Conservation (phyloP, 768 basidiomycete genomes). For the Fibroporia radiculosa region DNA sequence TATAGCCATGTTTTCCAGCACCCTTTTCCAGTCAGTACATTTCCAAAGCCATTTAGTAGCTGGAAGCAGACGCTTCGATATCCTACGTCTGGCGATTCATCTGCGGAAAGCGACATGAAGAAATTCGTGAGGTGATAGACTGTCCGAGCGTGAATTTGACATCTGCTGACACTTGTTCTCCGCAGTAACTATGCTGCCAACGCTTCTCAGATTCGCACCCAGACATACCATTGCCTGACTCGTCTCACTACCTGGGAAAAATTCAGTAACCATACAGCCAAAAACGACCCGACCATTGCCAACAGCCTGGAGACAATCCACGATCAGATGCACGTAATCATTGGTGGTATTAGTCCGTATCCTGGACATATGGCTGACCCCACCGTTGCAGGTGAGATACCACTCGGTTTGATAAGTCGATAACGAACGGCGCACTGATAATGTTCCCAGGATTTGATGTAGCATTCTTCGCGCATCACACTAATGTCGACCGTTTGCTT, state of each 20-base stretch:
- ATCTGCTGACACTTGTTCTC: too few species aligned
- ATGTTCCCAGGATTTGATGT: slow-evolving; percentile 36
- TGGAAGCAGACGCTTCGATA: slow-evolving; percentile 27
- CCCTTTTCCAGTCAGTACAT: slow-evolving; percentile 5
- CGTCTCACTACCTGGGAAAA: slow-evolving; percentile 29
- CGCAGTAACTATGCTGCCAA: neutral
- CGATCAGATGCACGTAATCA: slow-evolving; percentile 32
- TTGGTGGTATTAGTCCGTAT: slow-evolving; percentile 28
- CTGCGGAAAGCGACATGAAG: slow-evolving; percentile 7
- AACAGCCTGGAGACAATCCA: slow-evolving; percentile 47
- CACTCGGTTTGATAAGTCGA: neutral
- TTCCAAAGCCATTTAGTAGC: slow-evolving; percentile 7
- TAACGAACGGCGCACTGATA: neutral
- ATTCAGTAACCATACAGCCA: slow-evolving; percentile 39
- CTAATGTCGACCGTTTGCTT: slow-evolving; percentile 45
- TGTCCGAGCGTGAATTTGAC: too few species aligned
- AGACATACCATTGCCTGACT: slow-evolving; percentile 10
- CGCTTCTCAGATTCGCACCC: slow-evolving; percentile 1
- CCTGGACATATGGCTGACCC: slow-evolving; percentile 36
- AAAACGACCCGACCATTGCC: slow-evolving; percentile 29
- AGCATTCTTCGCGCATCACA: slow-evolving; percentile 47
- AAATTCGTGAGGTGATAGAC: slow-evolving; percentile 5
- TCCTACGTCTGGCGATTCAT: slow-evolving; percentile 17
- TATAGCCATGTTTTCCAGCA: slow-evolving; percentile 9
- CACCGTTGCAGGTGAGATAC: slow-evolving; percentile 30